Evolutionary conservation across 352 stramenopile species (phyloP).

Genomic region (Saprolegnia parasitica): DNA sequence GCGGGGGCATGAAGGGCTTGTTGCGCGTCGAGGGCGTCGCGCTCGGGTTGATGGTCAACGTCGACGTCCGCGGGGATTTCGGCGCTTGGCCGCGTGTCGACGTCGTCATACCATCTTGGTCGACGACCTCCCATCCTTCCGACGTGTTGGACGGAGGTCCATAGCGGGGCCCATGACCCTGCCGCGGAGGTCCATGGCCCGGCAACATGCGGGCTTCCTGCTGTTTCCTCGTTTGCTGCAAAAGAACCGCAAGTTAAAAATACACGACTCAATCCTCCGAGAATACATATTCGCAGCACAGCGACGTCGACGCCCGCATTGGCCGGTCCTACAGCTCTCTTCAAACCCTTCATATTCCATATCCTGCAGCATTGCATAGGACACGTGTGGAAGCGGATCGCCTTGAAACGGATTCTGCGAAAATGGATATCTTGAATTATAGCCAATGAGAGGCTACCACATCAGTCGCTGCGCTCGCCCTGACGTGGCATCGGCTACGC

Average conservation of each 20-base stretch:
- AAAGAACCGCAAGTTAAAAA: conserved; percentile 22
- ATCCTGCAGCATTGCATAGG: neutral
- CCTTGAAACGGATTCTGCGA: neutral
- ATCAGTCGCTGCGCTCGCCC: neutral
- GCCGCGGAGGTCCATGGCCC: conserved; percentile 6
- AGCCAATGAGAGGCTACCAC: conserved; percentile 20
- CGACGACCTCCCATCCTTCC: conserved; percentile 28
- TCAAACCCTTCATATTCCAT: conserved; percentile 19
- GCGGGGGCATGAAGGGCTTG: conserved; percentile 11
- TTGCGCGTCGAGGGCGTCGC: conserved; percentile 8
- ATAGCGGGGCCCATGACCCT: conserved; percentile 2
- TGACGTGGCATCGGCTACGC: neutral
- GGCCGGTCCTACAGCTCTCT: too few relatives aligned
- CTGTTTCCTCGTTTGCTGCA: neutral
- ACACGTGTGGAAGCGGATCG: neutral
- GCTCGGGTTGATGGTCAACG: conserved; percentile 25
- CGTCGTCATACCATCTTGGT: conserved; percentile 16
- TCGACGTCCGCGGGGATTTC: neutral
- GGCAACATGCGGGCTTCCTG: conserved; percentile 1
- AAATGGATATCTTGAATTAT: neutral
- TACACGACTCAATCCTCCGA: neutral
- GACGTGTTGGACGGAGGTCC: conserved; percentile 28
- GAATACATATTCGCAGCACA: conserved; percentile 6
- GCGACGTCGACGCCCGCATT: neutral
- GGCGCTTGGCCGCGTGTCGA: too few relatives aligned